phyloP scores from a whole-genome alignment of 2,329 filamentous ascomycete species.

The Alternaria angustiovoidea region DNA sequence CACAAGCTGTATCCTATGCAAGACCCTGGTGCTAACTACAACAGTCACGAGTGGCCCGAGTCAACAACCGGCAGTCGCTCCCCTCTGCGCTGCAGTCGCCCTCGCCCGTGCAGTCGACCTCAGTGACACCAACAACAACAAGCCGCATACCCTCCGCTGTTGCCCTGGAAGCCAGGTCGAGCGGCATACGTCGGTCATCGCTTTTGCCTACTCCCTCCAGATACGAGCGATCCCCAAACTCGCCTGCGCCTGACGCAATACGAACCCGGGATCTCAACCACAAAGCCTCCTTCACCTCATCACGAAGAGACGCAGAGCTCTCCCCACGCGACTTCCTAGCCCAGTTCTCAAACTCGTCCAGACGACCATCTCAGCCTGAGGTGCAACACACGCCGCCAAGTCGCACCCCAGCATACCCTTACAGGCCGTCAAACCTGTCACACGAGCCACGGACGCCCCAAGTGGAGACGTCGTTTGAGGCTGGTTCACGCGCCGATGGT shows the following conservation, averaged over 20 bases:
- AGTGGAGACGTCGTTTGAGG: slow-evolving; percentile 37
- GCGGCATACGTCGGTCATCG: slow-evolving; percentile 42
- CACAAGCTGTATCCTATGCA: background rate
- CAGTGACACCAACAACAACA: slow-evolving; percentile 38
- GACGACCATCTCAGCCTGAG: slow-evolving; percentile 46
- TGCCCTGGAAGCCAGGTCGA: slow-evolving; percentile 36
- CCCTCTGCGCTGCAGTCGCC: slow-evolving; percentile 41
- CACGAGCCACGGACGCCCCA: slow-evolving; percentile 39
- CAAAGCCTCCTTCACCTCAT: slow-evolving; percentile 38
- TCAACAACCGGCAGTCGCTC: slow-evolving; percentile 47
- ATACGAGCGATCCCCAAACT: slow-evolving; percentile 37
- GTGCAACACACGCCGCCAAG: slow-evolving; percentile 42
- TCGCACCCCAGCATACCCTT: slow-evolving; percentile 43
- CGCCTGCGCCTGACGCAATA: slow-evolving; percentile 34
- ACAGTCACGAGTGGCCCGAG: slow-evolving; percentile 49
- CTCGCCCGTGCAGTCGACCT: slow-evolving; percentile 32
- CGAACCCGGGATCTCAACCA: slow-evolving; percentile 43
- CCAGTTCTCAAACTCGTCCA: slow-evolving; percentile 33
- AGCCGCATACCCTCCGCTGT: slow-evolving; percentile 36
- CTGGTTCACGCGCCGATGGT: slow-evolving; percentile 42
- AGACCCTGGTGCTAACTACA: slow-evolving; percentile 11
- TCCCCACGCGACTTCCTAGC: slow-evolving; percentile 48
- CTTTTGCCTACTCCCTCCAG: slow-evolving; percentile 42
- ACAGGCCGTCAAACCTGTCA: slow-evolving; percentile 47
- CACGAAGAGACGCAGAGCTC: slow-evolving; percentile 37